Conservation (phyloP, 2,329 filamentous ascomycete species). For the Metarhizium anisopliae region DNA sequence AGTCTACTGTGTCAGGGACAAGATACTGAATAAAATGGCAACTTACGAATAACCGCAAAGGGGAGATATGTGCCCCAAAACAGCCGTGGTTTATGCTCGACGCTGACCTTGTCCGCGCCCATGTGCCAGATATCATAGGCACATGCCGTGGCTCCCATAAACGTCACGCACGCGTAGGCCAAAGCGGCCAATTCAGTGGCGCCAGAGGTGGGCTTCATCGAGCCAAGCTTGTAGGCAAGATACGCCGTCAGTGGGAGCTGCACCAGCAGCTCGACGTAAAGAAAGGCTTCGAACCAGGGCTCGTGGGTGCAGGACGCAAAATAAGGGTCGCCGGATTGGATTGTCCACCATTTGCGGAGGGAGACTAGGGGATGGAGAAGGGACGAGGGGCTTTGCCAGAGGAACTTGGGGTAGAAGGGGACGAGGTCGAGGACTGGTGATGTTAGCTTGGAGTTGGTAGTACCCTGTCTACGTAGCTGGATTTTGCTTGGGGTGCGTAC, state of each 20-base stretch:
- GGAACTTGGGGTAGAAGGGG: slow-evolving; percentile 38
- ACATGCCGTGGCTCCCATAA: slow-evolving; percentile 42
- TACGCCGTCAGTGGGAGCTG: slow-evolving; percentile 43
- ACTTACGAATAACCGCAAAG: slow-evolving; percentile 45
- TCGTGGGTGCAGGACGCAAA: slow-evolving; percentile 28
- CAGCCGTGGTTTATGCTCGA: slow-evolving; percentile 35
- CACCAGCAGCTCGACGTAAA: slow-evolving; percentile 39
- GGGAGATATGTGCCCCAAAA: slow-evolving; percentile 41
- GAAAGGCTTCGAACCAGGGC: slow-evolving; percentile 43
- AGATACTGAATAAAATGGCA: not conserved
- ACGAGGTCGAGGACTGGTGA: slow-evolving; percentile 43
- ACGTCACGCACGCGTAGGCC: slow-evolving; percentile 41
- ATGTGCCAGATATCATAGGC: slow-evolving; percentile 41
- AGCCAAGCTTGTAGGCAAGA: slow-evolving; percentile 31
- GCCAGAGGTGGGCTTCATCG: slow-evolving; percentile 25
- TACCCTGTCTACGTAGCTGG: not conserved
- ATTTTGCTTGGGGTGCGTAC: slow-evolving; percentile 13
- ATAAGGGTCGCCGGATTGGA: slow-evolving; percentile 44
- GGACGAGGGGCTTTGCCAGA: slow-evolving; percentile 30
- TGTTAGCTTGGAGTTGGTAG: not conserved
- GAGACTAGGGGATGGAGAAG: slow-evolving; percentile 39
- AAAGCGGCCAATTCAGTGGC: slow-evolving; percentile 40
- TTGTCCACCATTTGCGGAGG: slow-evolving; percentile 37
- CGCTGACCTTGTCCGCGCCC: slow-evolving; percentile 35
- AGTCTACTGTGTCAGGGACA: not conserved